Evolutionary conservation across 345 rosid genomes (phyloP).

Genomic region (Erysimum cheiranthoides): DNA sequence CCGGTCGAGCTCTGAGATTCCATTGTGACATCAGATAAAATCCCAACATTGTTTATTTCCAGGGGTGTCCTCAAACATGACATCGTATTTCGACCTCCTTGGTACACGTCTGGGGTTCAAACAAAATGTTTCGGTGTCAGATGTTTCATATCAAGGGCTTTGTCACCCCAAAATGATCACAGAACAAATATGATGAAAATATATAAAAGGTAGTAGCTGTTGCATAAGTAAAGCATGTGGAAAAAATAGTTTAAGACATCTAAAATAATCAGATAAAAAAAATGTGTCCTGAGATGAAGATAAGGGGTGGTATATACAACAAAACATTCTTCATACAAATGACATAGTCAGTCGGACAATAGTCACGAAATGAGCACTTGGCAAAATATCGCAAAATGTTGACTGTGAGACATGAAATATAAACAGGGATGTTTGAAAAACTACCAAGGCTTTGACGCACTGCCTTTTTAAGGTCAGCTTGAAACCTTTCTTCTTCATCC

Average conservation of each 20-base stretch:
- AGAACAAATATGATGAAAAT: constrained; percentile 16
- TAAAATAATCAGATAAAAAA: background rate
- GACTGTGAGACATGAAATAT: constrained; percentile 9
- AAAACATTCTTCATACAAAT: constrained; percentile 1
- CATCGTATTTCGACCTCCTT: constrained; percentile 59
- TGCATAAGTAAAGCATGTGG: constrained; percentile 3
- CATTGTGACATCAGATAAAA: constrained; percentile 48
- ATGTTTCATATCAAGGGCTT: constrained; percentile 1
- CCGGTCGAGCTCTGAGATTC: constrained; percentile 44
- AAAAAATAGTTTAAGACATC: constrained; percentile 11
- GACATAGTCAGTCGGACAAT: constrained; percentile 23
- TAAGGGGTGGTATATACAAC: background rate
- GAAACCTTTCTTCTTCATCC: constrained; percentile 93
- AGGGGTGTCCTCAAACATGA: constrained; percentile 48
- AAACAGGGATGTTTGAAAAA: constrained; percentile 27
- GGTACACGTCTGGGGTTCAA: constrained; percentile 62
- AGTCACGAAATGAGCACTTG: constrained; percentile 8
- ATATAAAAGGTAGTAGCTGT: background rate
- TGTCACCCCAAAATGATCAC: constrained; percentile 18
- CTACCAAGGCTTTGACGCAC: constrained; percentile 93
- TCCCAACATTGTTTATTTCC: constrained; percentile 46
- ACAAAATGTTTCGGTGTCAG: constrained; percentile 36
- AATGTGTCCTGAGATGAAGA: constrained; percentile 11
- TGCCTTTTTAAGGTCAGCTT: constrained; percentile 85
- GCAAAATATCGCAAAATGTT: constrained; percentile 9